phyloP scores from a whole-genome alignment of 192 early-diverging fungal species.

The Coemansia sp. region DNA sequence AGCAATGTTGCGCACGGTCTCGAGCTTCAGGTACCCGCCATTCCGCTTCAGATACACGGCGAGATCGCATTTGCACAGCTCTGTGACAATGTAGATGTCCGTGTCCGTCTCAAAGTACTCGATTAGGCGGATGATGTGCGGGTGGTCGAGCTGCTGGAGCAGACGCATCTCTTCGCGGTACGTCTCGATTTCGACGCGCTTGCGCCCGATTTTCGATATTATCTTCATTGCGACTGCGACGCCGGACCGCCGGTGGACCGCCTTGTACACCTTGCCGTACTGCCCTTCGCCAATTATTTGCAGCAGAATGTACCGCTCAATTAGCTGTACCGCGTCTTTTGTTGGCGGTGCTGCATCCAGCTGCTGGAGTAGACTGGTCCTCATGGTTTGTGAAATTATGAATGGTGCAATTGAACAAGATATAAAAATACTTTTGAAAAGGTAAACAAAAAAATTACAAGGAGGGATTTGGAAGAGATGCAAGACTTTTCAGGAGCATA shows the following conservation, averaged over 20 bases:
- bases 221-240: constrained; percentile 54
- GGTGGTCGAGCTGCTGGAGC: constrained; percentile 50
- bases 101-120: constrained; percentile 54
- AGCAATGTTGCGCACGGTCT: constrained; percentile 46
- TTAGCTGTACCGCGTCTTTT: constrained; percentile 1
- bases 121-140: constrained; percentile 53
- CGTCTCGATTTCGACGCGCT: constrained; percentile 46
- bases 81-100: constrained; percentile 57
- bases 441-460: constrained; percentile 1
- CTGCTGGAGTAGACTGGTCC: neutral
- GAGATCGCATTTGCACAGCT: constrained; percentile 58
- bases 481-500: neutral
- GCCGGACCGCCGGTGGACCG: constrained; percentile 34
- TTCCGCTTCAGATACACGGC: constrained; percentile 34
- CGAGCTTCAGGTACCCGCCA: constrained; percentile 47
- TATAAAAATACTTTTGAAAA: neutral
- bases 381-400: neutral
- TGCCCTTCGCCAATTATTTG: constrained; percentile 57
- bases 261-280: constrained; percentile 58
- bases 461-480: neutral
- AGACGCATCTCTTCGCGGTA: constrained; percentile 57
- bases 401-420: neutral
- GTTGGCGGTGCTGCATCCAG: neutral
- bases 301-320: constrained; percentile 50
- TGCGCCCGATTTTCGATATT: constrained; percentile 45